Percentiles rank a stretch among this genome's conserved stretches.
phyloP scores from a whole-genome alignment of 225 moss, liverwort and hornwort genomes.

The Marchantia paleacea region DNA sequence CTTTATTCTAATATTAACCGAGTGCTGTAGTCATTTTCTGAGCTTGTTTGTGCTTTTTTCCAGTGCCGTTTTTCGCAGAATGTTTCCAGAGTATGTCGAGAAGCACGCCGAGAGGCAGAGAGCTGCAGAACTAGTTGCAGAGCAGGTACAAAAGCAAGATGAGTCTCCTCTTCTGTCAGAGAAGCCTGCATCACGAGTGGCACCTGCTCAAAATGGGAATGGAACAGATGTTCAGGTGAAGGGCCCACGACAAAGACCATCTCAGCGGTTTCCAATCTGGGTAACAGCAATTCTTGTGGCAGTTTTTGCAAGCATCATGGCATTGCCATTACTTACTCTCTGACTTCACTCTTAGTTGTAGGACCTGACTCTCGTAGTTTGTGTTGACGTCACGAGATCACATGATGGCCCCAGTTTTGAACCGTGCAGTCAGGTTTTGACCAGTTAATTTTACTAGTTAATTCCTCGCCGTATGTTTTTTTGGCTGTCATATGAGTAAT shows the following conservation, averaged over 20 bases:
- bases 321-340: slow-evolving; percentile 84
- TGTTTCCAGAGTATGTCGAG: slow-evolving; percentile 97
- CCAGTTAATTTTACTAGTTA: slow-evolving; percentile 6
- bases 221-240: slow-evolving; percentile 47
- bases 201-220: slow-evolving; percentile 33
- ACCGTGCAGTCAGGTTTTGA: slow-evolving; percentile 20
- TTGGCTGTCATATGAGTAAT: slow-evolving; percentile 19
- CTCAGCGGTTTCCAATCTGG: slow-evolving; percentile 85
- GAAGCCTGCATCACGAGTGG: slow-evolving; percentile 29
- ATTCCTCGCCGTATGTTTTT: slow-evolving; percentile 10
- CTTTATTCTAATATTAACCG: too few species aligned
- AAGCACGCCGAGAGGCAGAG: slow-evolving; percentile 91
- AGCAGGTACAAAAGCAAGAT: slow-evolving; percentile 54
- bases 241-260: slow-evolving; percentile 59
- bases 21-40: not conserved
- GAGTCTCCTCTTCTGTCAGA: slow-evolving; percentile 31
- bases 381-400: slow-evolving; percentile 2
- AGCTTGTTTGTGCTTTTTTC: not conserved
- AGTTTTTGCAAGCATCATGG: slow-evolving; percentile 98
- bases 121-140: slow-evolving; percentile 77
- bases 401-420: slow-evolving; percentile 10
- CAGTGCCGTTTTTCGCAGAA: slow-evolving; percentile 89
- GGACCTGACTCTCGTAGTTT: slow-evolving; percentile 17
- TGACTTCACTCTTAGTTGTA: slow-evolving; percentile 51
- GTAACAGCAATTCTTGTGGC: slow-evolving; percentile 82